Evolutionary conservation across 352 stramenopile species (phyloP), one percentile per base, ranked within the genome.

Genomic region (Phytophthora hibernalis): DNA sequence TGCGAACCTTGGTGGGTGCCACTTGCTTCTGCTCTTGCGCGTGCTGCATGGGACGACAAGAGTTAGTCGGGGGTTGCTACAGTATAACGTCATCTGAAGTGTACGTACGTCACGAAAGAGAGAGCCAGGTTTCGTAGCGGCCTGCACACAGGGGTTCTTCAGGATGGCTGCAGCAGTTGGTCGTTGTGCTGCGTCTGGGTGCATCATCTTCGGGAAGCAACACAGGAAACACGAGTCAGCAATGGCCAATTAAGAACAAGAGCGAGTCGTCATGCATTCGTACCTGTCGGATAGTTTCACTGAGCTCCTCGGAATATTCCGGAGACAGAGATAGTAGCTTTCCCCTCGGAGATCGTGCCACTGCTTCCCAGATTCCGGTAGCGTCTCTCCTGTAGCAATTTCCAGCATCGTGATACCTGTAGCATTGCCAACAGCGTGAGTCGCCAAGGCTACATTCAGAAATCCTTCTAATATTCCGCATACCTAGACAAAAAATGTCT

Each of bases 401-500:
- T 95, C 82, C 12, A 92, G 53, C 68, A 92, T 73, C 54, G 77
- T 91, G 38, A 92, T 88, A 3, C 82, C 84, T 92, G 38, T 42
- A 52, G 49, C 24, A 61, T 22, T 2, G 7, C n/a, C 9, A 33
- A 49, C 37, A 37, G 37, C 22, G 18, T 69, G 11, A 69, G 40
- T 30, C 24, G 33, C 21, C 18, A 43, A n/a, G 5, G 18, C n/a
- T 21, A 26, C 15, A 30, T 0, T 53, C 2, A n/a, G 12, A 26
- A 63, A 5, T 22, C 5, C 13, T 53, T 11, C 10, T 26, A 43
- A 3, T 2, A 11, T 42, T 54, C 7, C 50, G 24, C 24, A 24
- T 67, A 92, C 96, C 95, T 40, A 99, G 72, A 21, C 93, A 98
- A 64, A 99, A 99, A n/a, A 99, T 96, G 54, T 99, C 97, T 2